Conservation (phyloP, 2,329 filamentous ascomycete species). For the Magnaporthiopsis poae region DNA sequence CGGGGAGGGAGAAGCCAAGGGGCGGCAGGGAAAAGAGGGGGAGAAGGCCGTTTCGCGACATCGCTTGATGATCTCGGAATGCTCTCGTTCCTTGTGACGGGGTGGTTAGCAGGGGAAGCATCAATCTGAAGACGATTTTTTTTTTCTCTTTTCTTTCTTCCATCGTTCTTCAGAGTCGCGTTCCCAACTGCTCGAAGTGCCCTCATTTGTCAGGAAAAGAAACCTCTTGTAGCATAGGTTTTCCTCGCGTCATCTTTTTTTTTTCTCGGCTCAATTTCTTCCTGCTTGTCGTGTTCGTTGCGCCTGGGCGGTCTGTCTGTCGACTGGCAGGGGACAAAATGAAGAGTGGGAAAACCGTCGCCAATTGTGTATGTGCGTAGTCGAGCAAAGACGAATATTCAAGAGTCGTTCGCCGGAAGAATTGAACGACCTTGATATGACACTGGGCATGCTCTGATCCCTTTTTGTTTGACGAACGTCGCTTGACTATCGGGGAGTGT, state of each 20-base stretch:
- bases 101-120: neutral
- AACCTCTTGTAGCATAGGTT: neutral
- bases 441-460: neutral
- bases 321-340: neutral
- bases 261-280: neutral
- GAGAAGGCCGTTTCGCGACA: neutral
- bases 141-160: neutral
- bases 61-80: neutral
- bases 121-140: neutral
- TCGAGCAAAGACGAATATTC: neutral
- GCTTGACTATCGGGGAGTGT: neutral
- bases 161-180: neutral
- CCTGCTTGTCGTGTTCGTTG: neutral
- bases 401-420: neutral
- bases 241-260: neutral
- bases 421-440: neutral
- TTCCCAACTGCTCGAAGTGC: neutral
- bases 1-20: neutral
- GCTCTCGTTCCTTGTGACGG: neutral
- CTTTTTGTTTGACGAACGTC: neutral
- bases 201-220: neutral
- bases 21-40: no score
- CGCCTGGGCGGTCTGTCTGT: neutral
- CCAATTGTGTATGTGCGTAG: neutral
- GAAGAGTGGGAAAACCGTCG: neutral